phyloP scores from a whole-genome alignment of 208 protist species.

The Leishmania lainsoni region DNA sequence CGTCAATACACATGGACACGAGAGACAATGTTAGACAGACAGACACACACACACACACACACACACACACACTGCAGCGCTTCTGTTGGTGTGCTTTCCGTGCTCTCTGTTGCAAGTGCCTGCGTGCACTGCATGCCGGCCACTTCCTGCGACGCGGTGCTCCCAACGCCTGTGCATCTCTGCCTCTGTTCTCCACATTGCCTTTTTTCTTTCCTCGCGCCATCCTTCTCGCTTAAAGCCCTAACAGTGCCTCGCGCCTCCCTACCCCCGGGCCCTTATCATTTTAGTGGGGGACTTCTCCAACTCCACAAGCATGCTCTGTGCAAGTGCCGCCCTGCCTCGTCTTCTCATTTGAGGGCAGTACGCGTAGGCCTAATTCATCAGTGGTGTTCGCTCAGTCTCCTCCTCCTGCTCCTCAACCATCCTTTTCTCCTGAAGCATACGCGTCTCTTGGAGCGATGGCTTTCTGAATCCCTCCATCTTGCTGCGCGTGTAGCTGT shows the following conservation, averaged over 20 bases:
- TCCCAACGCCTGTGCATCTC: neutral
- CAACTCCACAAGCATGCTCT: neutral
- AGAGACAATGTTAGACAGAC: neutral
- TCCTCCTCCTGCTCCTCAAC: neutral
- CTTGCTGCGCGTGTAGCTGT: constrained; percentile 15
- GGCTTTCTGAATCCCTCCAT: constrained; percentile 5
- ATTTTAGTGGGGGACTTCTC: neutral
- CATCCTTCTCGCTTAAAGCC: neutral
- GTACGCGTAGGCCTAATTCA: neutral
- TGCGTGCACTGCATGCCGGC: neutral
- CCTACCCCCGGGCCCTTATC: neutral
- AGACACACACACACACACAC: neutral
- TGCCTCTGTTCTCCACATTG: neutral
- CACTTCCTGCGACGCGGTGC: neutral
- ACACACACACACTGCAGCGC: neutral
- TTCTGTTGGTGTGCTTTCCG: neutral
- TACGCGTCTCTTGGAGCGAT: constrained; percentile 12
- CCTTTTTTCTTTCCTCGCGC: neutral
- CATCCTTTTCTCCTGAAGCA: neutral
- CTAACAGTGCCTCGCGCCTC: neutral
- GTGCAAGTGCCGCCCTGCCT: neutral
- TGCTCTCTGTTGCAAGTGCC: neutral
- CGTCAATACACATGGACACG: neutral
- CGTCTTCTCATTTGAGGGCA: neutral
- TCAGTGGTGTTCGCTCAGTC: neutral